A percentile compares a stretch with the other conserved stretches of the same genome.
Conservation (phyloP, 1,284 basidiomycete genomes). For the Chalciporus sp. region DNA sequence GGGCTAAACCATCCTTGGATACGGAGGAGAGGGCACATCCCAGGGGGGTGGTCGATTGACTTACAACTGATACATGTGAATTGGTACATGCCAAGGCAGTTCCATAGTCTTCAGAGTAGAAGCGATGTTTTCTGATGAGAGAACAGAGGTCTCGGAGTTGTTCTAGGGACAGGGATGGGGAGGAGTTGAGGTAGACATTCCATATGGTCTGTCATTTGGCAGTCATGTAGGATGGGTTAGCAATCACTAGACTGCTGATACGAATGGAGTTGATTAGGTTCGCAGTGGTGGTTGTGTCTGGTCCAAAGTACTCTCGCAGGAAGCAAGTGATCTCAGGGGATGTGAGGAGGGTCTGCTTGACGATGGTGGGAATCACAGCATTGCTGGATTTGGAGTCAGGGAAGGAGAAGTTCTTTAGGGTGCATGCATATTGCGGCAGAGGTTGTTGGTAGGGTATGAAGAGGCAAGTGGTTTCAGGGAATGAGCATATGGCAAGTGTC, state of each 20-base stretch:
- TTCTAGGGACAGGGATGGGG: not conserved
- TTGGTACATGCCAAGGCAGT: not conserved
- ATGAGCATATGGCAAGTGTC: not conserved
- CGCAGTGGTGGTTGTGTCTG: not conserved
- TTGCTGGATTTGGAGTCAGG: not conserved
- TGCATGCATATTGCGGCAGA: not conserved
- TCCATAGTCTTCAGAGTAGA: not conserved
- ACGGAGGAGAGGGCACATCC: slow-evolving; percentile 1
- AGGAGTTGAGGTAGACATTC: not conserved
- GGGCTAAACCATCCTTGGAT: not conserved
- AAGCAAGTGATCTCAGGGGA: not conserved
- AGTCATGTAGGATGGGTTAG: not conserved
- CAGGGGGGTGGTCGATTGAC: not conserved
- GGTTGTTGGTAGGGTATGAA: not conserved
- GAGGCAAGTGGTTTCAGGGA: not conserved
- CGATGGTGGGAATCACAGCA: not conserved
- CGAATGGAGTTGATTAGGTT: not conserved
- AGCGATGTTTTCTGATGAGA: not conserved
- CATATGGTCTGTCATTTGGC: not conserved
- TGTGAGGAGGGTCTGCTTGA: not conserved
- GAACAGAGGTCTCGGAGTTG: not conserved
- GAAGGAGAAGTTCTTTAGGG: not conserved
- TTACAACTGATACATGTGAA: not conserved
- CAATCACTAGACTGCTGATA: not conserved
- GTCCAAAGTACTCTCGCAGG: not conserved